Percentiles rank a stretch among this genome's conserved stretches.
phyloP scores from a whole-genome alignment of 768 basidiomycete species.

The Panaeolus papilionaceus region DNA sequence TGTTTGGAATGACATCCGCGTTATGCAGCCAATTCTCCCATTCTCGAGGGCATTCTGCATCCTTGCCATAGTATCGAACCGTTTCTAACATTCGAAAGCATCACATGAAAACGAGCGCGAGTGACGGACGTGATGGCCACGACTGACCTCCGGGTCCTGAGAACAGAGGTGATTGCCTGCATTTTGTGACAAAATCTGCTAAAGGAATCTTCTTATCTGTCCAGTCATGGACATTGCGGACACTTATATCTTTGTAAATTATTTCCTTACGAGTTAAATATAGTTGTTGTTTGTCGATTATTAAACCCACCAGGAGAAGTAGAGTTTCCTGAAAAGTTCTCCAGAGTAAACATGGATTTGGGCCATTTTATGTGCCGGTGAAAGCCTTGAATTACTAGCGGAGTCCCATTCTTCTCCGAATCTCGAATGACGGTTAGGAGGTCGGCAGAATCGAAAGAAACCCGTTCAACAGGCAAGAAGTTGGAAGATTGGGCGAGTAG shows the following conservation, averaged over 20 bases:
- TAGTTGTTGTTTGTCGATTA: neutral
- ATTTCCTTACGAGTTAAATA: neutral
- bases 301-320: constrained; percentile 21
- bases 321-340: constrained; percentile 53
- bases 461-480: constrained; percentile 42
- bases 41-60: constrained; percentile 66
- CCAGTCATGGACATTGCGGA: constrained; percentile 68
- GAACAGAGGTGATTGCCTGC: constrained; percentile 41
- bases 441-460: constrained; percentile 41
- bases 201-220: constrained; percentile 59
- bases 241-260: constrained; percentile 53
- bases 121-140: constrained; percentile 11
- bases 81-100: constrained; percentile 44
- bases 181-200: constrained; percentile 56
- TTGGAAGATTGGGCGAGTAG: constrained; percentile 45
- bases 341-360: constrained; percentile 54
- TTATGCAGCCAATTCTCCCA: constrained; percentile 70
- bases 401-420: constrained; percentile 58
- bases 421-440: constrained; percentile 43
- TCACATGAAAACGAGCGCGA: neutral
- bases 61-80: constrained; percentile 79
- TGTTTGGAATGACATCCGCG: constrained; percentile 53
- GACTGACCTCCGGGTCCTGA: constrained; percentile 45
- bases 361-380: constrained; percentile 65
- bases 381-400: constrained; percentile 69